A percentile compares a stretch with the other conserved stretches of the same genome.
Evolutionary conservation across 2,329 filamentous ascomycete genomes (phyloP).

Genomic region (Kalaharituber pfeilii): DNA sequence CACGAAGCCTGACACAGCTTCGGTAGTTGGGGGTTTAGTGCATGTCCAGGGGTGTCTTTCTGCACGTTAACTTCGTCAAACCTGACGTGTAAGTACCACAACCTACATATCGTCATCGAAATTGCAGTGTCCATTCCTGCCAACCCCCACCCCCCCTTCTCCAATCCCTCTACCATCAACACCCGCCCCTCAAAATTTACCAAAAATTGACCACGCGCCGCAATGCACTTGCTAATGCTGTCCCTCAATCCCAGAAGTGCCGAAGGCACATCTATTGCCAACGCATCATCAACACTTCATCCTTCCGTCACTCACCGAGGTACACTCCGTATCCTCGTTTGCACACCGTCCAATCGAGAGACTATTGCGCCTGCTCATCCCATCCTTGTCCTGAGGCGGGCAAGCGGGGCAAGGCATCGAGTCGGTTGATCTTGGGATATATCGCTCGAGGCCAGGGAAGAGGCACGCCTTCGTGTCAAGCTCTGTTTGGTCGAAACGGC

Average conservation of each 20-base stretch:
- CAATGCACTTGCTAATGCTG: too few relatives aligned
- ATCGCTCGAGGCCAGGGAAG: not conserved
- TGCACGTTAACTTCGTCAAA: not conserved
- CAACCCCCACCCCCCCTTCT: not conserved
- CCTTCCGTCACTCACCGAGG: not conserved
- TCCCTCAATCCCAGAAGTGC: not conserved
- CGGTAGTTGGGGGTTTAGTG: not conserved
- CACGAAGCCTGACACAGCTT: not conserved
- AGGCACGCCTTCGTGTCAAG: not conserved
- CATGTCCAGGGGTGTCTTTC: not conserved
- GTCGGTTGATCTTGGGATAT: not conserved
- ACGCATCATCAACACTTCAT: not conserved
- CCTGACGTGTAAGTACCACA: not conserved
- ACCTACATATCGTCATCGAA: not conserved
- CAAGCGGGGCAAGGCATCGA: not conserved
- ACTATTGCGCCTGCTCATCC: not conserved
- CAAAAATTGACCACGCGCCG: not conserved
- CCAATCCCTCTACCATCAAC: not conserved
- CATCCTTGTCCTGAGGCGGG: not conserved
- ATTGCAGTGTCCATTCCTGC: not conserved
- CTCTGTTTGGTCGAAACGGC: not conserved
- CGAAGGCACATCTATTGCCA: not conserved
- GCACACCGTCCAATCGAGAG: not conserved
- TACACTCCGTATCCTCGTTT: not conserved
- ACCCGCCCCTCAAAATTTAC: not conserved